These are phyloP conservation scores for Otatea glauca DNA, from an alignment of 176 grass and related monocot species.

Conservation along the genomic window DNA sequence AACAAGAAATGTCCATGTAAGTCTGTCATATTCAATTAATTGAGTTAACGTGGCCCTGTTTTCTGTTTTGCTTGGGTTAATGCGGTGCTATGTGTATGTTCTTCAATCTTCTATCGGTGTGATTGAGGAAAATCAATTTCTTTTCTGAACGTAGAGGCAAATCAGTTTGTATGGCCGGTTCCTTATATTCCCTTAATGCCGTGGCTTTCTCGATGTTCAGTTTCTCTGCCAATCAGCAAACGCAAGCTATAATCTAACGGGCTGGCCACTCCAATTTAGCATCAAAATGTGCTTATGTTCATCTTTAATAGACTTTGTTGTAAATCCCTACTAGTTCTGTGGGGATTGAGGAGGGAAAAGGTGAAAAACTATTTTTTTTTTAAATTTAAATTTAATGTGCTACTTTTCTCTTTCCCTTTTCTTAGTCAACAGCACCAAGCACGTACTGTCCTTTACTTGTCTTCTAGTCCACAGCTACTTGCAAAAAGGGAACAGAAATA, in stretches of 20 bases:
- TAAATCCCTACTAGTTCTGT: background rate
- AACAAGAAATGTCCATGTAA: conserved; percentile 36
- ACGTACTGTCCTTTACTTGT: background rate
- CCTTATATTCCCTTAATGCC: background rate
- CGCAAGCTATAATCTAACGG: background rate
- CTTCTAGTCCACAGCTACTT: background rate
- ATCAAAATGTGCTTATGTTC: background rate
- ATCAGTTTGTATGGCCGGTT: background rate
- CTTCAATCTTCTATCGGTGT: background rate
- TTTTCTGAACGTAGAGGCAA: background rate
- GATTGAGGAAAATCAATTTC: background rate
- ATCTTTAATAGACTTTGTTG: background rate
- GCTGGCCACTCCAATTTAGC: background rate
- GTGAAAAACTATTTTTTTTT: background rate
- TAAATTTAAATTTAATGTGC: background rate
- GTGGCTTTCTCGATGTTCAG: background rate
- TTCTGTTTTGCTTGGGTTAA: background rate
- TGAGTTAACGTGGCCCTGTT: conserved; percentile 4
- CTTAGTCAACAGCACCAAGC: conserved; percentile 8
- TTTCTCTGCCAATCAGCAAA: background rate
- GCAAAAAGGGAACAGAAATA: background rate
- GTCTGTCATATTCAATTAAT: conserved; percentile 45
- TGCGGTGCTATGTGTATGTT: background rate
- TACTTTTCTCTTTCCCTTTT: background rate
- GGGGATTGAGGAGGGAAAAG: background rate